A percentile compares a stretch with the other conserved stretches of the same genome.
Evolutionary conservation across 495 filamentous ascomycete species (phyloP).

Genomic region (Aspergillus coremiiformis): DNA sequence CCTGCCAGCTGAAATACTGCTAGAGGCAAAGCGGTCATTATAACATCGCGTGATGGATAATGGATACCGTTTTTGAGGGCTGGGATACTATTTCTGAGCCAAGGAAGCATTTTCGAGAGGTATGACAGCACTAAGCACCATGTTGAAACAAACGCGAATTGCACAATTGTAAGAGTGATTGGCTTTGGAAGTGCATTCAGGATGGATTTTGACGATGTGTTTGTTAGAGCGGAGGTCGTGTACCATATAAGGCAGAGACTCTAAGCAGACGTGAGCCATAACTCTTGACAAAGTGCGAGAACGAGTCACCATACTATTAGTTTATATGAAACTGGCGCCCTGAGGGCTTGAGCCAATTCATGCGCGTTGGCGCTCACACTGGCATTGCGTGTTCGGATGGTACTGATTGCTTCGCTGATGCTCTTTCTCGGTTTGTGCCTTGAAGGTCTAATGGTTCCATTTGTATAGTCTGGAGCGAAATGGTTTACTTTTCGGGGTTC

Average conservation of each 20-base stretch:
- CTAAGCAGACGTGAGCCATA: constrained; percentile 37
- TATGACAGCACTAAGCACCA: constrained; percentile 78
- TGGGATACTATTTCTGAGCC: constrained; percentile 59
- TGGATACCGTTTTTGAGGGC: constrained; percentile 77
- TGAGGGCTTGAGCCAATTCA: constrained; percentile 84
- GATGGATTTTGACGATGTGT: constrained; percentile 96
- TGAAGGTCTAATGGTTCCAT: constrained; percentile 40
- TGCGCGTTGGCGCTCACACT: constrained; percentile 89
- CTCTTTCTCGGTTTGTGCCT: constrained; percentile 71
- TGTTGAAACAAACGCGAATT: constrained; percentile 87
- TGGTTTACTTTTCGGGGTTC: constrained; percentile 28
- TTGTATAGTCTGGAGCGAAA: constrained; percentile 29
- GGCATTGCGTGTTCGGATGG: constrained; percentile 64
- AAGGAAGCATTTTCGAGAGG: constrained; percentile 61
- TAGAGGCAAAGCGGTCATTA: constrained; percentile 79
- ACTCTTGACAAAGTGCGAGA: neutral
- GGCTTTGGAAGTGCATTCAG: constrained; percentile 88
- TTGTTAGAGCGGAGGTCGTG: constrained; percentile 86
- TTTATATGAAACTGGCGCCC: constrained; percentile 80
- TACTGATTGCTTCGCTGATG: constrained; percentile 75
- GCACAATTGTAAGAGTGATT: constrained; percentile 85
- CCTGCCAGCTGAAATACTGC: constrained; percentile 90
- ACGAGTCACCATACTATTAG: constrained; percentile 60
- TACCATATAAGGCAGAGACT: constrained; percentile 85
- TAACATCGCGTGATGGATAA: constrained; percentile 72